Base-by-base conservation (phyloP, 495 filamentous ascomycete genomes). In the Pyrenula aspistea region DNA sequence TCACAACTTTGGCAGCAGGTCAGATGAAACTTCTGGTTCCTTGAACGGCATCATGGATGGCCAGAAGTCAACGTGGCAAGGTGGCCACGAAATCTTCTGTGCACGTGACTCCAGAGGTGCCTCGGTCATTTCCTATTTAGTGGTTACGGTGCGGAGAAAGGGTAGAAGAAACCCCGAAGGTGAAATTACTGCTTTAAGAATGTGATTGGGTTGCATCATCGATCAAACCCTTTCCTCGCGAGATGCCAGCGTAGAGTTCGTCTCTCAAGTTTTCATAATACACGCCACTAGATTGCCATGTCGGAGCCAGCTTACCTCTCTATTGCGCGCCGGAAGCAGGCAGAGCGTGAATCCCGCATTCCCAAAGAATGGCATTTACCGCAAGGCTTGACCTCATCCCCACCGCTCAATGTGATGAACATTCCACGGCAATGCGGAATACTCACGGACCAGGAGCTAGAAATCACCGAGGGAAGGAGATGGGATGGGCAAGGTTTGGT, bases 401-500 rank as follows among this genome's bases (percentile, higher is more conserved):
- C 51, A 51, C 31, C 53, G 25, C 15, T 19, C 42, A 68, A 69
- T 56, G 71, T 78, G 24, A 69, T 76, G 59, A 65, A 70, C 12
- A 71, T 77, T 51, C 77, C 79, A 10, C 65, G 70, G 3, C 65
- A 63, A 0, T 79, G 75, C 55, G 78, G 77, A 0, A 60, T 87
- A 1, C 68, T 88, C 25, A 75, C 67, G 1, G 10, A 61, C 0
- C 62, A 71, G 11, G 83, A 87, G 58, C 60, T 85, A 11, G 65
- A 68, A 2, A 84, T 86, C 21, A 86, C 83, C 1, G 82, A 85
- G 61, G 31, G 31, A 4, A 42, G 15, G 31, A 62, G 74, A 0
- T 77, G 74, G 62, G 70, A 79, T 61, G 76, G 83, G 1, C 73
- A 72, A 1, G 71, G 67, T 12, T 65, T 85, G 19, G 62, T 80